Conservation (phyloP, 495 filamentous ascomycete species). For the Aspergillus haitiensis region DNA sequence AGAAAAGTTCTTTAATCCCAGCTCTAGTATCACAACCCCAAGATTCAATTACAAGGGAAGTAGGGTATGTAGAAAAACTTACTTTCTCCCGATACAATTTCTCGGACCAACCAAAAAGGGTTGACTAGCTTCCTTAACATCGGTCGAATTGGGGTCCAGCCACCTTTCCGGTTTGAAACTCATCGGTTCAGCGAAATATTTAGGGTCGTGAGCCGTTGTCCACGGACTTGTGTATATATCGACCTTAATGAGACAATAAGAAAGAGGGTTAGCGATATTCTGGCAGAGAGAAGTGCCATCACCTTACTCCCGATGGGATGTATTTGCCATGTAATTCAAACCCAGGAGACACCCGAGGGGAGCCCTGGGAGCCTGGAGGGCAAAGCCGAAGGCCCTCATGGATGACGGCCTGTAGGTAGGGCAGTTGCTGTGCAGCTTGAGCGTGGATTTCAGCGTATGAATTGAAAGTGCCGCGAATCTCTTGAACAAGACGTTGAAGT, state of each 20-base stretch:
- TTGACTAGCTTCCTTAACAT: slow-evolving; percentile 29
- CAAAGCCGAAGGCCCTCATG: slow-evolving; percentile 31
- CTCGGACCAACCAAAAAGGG: slow-evolving; percentile 16
- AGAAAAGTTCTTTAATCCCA: not conserved
- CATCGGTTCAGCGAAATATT: slow-evolving; percentile 27
- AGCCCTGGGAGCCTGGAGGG: slow-evolving; percentile 31
- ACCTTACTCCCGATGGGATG: slow-evolving; percentile 26
- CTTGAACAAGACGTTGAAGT: slow-evolving; percentile 31
- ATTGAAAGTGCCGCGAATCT: slow-evolving; percentile 33
- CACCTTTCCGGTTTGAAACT: slow-evolving; percentile 13
- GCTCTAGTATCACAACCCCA: no score
- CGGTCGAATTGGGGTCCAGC: slow-evolving; percentile 16
- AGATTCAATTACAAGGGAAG: slow-evolving; percentile 7
- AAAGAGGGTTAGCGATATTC: not conserved
- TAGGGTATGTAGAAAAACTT: not conserved
- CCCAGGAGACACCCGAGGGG: slow-evolving; percentile 31
- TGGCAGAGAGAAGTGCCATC: not conserved
- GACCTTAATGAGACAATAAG: slow-evolving; percentile 14
- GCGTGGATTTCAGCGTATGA: slow-evolving; percentile 39
- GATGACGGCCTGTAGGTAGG: slow-evolving; percentile 35
- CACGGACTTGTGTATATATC: slow-evolving; percentile 37
- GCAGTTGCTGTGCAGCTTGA: slow-evolving; percentile 35
- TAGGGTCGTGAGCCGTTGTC: slow-evolving; percentile 32
- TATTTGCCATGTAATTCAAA: slow-evolving; percentile 26
- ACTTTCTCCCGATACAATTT: slow-evolving; percentile 17